Evolutionary conservation across 805 yeast genomes (phyloP), one percentile per base, ranked within the genome.

Genomic region (Kazachstania viticola): DNA sequence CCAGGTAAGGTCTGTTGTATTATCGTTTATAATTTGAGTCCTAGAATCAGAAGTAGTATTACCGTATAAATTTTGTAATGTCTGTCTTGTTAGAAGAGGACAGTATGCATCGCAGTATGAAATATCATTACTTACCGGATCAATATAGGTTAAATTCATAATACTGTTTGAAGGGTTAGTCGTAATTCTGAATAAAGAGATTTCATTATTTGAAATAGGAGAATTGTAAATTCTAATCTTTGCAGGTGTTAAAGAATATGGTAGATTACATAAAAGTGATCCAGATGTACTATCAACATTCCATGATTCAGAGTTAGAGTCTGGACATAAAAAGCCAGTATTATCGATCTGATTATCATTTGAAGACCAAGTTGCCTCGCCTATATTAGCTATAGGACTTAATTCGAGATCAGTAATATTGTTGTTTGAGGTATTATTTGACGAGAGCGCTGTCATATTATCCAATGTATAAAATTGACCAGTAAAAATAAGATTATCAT

Each of bases 61-160:
- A 4, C 54, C 48, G 14, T 48, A 37, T 11, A 58, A 45, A 11
- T 34, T 11, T 21, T 46, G 26, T 29, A 78, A 51, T 3, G 52
- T 47, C 0, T 62, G 35, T 9, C 54, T 51, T 18, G 64, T 63
- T 1, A 67, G 57, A 17, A 88, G 60, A 1, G 95, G 94, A 56
- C 98, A 91, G 69, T 72, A 78, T 1, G 95, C 93, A 54, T 85
- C 95, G 62, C 98, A 91, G 48, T 60, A 60, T 12, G 58, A 51
- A 3, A 67, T 31, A n/a, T 63, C 57, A 30, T 78, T 73, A 2
- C 83, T 67, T 0, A 49, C 38, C 3, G 94, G 94, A 49, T 88
- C 88, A 15, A 80, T 61, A 47, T 85, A 91, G 0, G 93, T 74
- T 41, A 91, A 54, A 52, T 91, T 91, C 95, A 91, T 81, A 39